A percentile compares a stretch with the other conserved stretches of the same genome.
Conservation (phyloP, 805 yeast species). For the Metschnikowia sp. region DNA sequence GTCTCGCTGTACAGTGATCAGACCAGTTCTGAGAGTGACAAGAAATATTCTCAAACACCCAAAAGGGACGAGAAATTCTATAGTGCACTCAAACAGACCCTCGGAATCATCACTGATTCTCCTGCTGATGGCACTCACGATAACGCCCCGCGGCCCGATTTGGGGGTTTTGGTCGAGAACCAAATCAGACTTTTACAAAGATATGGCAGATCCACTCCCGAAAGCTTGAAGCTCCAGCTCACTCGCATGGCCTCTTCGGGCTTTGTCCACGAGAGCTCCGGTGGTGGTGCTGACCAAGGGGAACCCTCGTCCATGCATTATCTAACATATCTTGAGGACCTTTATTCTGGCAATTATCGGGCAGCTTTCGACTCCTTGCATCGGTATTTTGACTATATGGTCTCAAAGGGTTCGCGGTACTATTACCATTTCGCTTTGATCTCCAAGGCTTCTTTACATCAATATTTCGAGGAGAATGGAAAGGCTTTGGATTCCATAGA, state of each 20-base stretch:
- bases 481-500: conserved; percentile 77
- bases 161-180: conserved; percentile 45
- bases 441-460: conserved; percentile 68
- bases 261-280: background rate
- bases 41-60: too few species aligned
- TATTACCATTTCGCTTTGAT: conserved; percentile 76
- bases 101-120: background rate
- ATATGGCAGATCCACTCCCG: conserved; percentile 8
- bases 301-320: conserved; percentile 42
- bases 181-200: conserved; percentile 52
- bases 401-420: conserved; percentile 58
- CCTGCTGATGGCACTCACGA: background rate
- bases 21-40: too few species aligned
- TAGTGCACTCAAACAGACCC: too few species aligned
- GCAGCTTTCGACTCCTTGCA: conserved; percentile 48
- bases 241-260: conserved; percentile 1
- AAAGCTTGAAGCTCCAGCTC: background rate
- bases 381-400: conserved; percentile 73
- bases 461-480: conserved; percentile 59
- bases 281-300: background rate
- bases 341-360: conserved; percentile 59
- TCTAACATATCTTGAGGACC: conserved; percentile 56
- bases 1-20: too few species aligned
- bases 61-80: too few species aligned
- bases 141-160: background rate